These are phyloP conservation scores for Clonostachys rhizophaga DNA, from an alignment of 2,329 filamentous ascomycete genomes.

Conservation along the genomic window DNA sequence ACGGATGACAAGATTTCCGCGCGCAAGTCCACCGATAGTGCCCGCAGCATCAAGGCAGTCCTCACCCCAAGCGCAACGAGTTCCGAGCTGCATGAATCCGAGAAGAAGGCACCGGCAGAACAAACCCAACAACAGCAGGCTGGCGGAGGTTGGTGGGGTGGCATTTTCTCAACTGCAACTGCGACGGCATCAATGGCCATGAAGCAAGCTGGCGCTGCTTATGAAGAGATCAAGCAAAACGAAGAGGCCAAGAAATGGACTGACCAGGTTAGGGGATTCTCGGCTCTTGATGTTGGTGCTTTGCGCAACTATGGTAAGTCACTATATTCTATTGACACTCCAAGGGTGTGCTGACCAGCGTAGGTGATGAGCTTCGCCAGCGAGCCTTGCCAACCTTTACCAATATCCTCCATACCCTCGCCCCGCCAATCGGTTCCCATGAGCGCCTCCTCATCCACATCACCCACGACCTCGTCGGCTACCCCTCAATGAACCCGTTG, in stretches of 20 bases:
- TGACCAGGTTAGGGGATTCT: slow-evolving; percentile 75
- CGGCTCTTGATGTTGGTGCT: slow-evolving; percentile 63
- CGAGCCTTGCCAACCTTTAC: slow-evolving; percentile 92
- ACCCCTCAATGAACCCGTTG: slow-evolving; percentile 88
- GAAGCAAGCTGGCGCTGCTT: slow-evolving; percentile 88
- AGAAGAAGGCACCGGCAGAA: slow-evolving; percentile 43
- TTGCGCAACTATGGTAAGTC: slow-evolving; percentile 45
- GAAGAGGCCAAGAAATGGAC: slow-evolving; percentile 97
- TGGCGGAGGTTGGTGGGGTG: slow-evolving; percentile 85
- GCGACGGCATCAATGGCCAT: slow-evolving; percentile 80
- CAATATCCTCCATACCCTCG: slow-evolving; percentile 89
- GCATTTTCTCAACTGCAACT: slow-evolving; percentile 75
- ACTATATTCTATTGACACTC: background rate
- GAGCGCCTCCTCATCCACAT: slow-evolving; percentile 97
- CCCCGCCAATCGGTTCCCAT: slow-evolving; percentile 93
- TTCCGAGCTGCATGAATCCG: slow-evolving; percentile 53
- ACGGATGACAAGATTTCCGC: slow-evolving; percentile 59
- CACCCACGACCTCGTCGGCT: slow-evolving; percentile 91
- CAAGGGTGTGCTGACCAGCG: background rate
- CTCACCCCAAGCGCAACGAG: slow-evolving; percentile 66
- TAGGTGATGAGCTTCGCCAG: slow-evolving; percentile 81
- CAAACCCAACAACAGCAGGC: slow-evolving; percentile 27
- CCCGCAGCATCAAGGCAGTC: slow-evolving; percentile 64
- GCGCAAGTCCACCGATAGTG: slow-evolving; percentile 76
- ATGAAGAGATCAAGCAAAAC: slow-evolving; percentile 93